These are phyloP conservation scores for Fusarium metavorans DNA, from an alignment of 2,329 filamentous ascomycete genomes.

Conservation along the genomic window DNA sequence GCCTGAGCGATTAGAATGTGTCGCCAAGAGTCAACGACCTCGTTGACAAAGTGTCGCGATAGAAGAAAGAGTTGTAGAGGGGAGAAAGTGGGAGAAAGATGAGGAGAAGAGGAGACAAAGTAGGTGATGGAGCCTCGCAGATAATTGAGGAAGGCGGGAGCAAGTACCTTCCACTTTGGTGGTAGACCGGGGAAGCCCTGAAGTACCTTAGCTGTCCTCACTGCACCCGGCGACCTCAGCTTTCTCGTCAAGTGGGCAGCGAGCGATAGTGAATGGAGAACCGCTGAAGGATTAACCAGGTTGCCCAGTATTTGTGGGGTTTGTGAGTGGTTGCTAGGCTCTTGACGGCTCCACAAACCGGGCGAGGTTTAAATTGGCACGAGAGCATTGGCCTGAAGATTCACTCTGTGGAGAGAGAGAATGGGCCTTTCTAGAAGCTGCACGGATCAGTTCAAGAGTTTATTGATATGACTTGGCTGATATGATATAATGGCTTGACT, in stretches of 20 bases:
- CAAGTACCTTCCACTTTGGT: conserved; percentile 44
- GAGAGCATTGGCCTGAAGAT: neutral
- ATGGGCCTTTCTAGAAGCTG: conserved; percentile 22
- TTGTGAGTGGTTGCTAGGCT: conserved; percentile 33
- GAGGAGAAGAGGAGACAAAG: conserved; percentile 26
- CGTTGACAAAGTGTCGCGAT: conserved; percentile 8
- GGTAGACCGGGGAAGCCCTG: conserved; percentile 34
- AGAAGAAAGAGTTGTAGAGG: conserved; percentile 7
- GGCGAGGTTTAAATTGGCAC: conserved; percentile 21
- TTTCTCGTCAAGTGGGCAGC: neutral
- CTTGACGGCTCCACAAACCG: conserved; percentile 21
- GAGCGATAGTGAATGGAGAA: conserved; percentile 1
- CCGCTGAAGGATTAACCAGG: neutral
- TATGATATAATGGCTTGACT: neutral
- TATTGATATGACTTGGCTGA: neutral
- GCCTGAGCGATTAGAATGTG: conserved; percentile 8
- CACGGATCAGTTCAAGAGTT: conserved; percentile 1
- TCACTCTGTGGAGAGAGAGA: neutral
- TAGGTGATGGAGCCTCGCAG: conserved; percentile 21
- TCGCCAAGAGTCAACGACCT: conserved; percentile 17
- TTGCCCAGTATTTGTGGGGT: conserved; percentile 26
- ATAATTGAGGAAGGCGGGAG: conserved; percentile 18
- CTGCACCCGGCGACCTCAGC: neutral
- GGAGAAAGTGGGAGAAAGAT: neutral
- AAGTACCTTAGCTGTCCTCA: conserved; percentile 27